phyloP scores from a whole-genome alignment of 1,139 yeast species.

The Suhomyces terraborum region DNA sequence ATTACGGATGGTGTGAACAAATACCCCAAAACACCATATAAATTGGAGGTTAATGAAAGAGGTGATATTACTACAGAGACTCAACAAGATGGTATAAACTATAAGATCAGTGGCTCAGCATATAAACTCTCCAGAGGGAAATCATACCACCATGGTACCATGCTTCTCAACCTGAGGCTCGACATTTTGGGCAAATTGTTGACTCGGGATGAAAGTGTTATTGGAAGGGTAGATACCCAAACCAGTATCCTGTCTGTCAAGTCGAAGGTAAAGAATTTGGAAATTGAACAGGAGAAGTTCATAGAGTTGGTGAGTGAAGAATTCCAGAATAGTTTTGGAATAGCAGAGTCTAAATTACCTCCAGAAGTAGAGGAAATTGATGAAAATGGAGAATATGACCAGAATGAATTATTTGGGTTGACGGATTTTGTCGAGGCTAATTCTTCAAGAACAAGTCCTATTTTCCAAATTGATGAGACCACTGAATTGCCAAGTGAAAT shows the following conservation, averaged over 20 bases:
- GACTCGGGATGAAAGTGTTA: slow-evolving; percentile 44
- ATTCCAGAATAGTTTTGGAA: slow-evolving; percentile 35
- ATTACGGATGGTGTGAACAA: slow-evolving; percentile 55
- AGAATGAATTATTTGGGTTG: slow-evolving; percentile 39
- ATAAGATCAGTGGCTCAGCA: slow-evolving; percentile 88
- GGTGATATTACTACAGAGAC: slow-evolving; percentile 69
- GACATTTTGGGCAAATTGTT: slow-evolving; percentile 58
- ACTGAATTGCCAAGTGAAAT: slow-evolving; percentile 52
- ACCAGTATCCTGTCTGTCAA: slow-evolving; percentile 74
- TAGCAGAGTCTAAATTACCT: slow-evolving; percentile 3
- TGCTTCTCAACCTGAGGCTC: slow-evolving; percentile 73
- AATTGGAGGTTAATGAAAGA: slow-evolving; percentile 59
- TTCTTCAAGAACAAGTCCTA: slow-evolving; percentile 12
- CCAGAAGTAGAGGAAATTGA: slow-evolving; percentile 10
- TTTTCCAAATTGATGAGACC: slow-evolving; percentile 27
- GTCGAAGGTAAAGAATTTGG: slow-evolving; percentile 71
- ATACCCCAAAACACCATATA: slow-evolving; percentile 23
- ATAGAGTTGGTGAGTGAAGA: slow-evolving; percentile 46
- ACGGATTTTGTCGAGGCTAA: slow-evolving; percentile 32
- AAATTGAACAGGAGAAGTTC: slow-evolving; percentile 48
- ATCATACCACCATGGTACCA: slow-evolving; percentile 95
- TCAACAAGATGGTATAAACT: slow-evolving; percentile 30
- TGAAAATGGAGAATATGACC: slow-evolving; percentile 24
- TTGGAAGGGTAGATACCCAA: slow-evolving; percentile 54
- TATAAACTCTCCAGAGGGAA: slow-evolving; percentile 80